A percentile compares a stretch with the other conserved stretches of the same genome.
Evolutionary conservation across 2,329 filamentous ascomycete species (phyloP).

Genomic region (Raffaelea albimanens): DNA sequence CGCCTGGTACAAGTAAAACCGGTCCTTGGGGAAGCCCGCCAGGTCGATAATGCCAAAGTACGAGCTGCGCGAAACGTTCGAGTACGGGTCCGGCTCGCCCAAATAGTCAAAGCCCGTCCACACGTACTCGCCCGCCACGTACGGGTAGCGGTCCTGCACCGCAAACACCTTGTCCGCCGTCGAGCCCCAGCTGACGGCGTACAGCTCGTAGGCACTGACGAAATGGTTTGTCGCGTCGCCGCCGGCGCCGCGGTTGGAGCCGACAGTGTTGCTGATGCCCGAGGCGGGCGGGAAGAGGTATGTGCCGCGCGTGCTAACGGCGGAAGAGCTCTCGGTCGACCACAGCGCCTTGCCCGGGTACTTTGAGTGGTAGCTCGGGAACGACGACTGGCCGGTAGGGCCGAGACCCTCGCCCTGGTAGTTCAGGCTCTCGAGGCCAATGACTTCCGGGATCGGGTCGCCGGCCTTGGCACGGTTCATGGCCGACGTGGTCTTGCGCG

Average conservation of each 20-base stretch:
- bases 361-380: conserved; percentile 30
- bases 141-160: conserved; percentile 35
- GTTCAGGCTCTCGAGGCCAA: conserved; percentile 43
- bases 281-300: conserved; percentile 42
- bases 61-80: conserved; percentile 32
- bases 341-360: conserved; percentile 39
- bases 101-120: conserved; percentile 22
- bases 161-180: conserved; percentile 44
- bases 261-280: conserved; percentile 20
- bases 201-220: conserved; percentile 43
- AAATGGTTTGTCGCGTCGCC: conserved; percentile 25
- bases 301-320: conserved; percentile 38
- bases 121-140: conserved; percentile 36
- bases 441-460: conserved; percentile 25
- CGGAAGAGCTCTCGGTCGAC: conserved; percentile 32
- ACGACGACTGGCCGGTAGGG: conserved; percentile 19
- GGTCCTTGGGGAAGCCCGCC: conserved; percentile 47
- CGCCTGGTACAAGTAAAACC: conserved; percentile 45
- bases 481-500: conserved; percentile 31
- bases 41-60: conserved; percentile 50
- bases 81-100: conserved; percentile 26
- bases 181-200: conserved; percentile 34
- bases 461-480: conserved; percentile 36
- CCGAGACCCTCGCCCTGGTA: conserved; percentile 43
- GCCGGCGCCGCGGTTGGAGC: conserved; percentile 26